Conservation (phyloP, 805 yeast genomes). For the Zygosaccharomyces bisporus region DNA sequence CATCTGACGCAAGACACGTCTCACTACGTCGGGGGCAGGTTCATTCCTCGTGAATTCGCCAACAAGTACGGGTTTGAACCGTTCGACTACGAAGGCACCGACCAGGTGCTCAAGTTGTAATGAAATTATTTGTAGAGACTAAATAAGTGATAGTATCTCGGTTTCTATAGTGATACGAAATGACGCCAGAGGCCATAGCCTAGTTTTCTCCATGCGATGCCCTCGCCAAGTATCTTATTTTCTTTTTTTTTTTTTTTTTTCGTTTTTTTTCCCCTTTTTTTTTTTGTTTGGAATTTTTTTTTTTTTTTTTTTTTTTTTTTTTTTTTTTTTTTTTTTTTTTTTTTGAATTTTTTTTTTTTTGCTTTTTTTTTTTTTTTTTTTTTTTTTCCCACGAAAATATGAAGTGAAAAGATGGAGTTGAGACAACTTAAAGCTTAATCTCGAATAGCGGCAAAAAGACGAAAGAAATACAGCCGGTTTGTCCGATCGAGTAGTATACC, state of each 20-base stretch:
- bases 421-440: slow-evolving; percentile 2
- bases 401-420: slow-evolving; percentile 5
- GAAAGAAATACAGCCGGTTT: neutral
- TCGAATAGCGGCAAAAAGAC: neutral
- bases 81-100: slow-evolving; percentile 54
- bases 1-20: slow-evolving; percentile 41
- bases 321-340: neutral
- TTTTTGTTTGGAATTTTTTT: no score
- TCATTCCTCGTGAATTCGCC: slow-evolving; percentile 65
- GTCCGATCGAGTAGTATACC: neutral
- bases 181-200: slow-evolving; percentile 1
- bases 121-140: neutral
- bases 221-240: neutral
- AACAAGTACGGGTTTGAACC: slow-evolving; percentile 65
- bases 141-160: neutral
- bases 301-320: slow-evolving; percentile 8
- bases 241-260: neutral
- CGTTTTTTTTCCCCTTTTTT: neutral
- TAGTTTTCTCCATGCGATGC: slow-evolving; percentile 4
- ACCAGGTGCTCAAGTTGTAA: slow-evolving; percentile 47
- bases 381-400: neutral
- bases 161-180: slow-evolving; percentile 1
- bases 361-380: neutral
- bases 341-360: neutral
- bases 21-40: slow-evolving; percentile 91